Evolutionary conservation across 768 basidiomycete genomes (phyloP).

Genomic region (Hirschioporus abietinus): DNA sequence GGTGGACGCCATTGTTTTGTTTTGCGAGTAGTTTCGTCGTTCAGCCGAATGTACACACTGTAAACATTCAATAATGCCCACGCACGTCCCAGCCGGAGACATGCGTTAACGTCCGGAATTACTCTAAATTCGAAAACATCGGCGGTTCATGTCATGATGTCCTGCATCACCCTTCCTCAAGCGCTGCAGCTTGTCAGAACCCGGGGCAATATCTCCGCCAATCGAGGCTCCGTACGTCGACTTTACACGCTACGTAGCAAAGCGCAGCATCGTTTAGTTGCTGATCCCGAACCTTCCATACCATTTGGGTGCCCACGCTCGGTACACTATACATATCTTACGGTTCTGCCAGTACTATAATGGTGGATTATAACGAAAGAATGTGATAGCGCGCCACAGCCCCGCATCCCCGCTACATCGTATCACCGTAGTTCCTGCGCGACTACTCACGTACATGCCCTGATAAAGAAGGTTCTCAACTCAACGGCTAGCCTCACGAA

Average conservation of each 20-base stretch:
- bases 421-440: constrained; percentile 1
- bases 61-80: too few species aligned
- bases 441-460: neutral
- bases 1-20: too few species aligned
- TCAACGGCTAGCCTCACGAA: neutral
- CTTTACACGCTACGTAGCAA: neutral
- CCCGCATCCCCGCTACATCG: neutral
- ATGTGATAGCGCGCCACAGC: neutral
- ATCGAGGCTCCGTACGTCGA: neutral
- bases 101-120: neutral
- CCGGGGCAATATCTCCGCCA: neutral
- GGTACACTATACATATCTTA: neutral
- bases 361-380: neutral
- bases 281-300: neutral
- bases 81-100: neutral
- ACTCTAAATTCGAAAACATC: constrained; percentile 1
- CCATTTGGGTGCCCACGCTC: neutral
- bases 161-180: too few species aligned
- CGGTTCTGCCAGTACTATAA: neutral
- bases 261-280: neutral
- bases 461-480: neutral
- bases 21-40: too few species aligned
- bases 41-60: too few species aligned
- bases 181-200: neutral
- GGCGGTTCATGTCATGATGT: neutral